phyloP scores from a whole-genome alignment of 176 grass and related monocot species.

The Cymbopogon citratus region DNA sequence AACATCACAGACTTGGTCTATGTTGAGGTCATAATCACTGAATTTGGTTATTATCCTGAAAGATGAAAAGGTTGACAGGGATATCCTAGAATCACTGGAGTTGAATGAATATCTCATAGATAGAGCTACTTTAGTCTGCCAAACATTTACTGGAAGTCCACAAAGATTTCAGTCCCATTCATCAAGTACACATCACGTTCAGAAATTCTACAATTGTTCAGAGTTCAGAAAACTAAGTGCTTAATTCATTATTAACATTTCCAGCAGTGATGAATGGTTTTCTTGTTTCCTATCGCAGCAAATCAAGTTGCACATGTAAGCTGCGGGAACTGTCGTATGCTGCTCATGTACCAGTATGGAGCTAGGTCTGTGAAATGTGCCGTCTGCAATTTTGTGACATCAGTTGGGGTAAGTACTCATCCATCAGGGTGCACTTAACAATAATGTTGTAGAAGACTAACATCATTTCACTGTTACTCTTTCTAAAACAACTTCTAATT shows the following conservation, averaged over 20 bases:
- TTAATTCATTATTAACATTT: not conserved
- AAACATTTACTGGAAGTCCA: not conserved
- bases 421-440: not conserved
- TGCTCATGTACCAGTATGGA: conserved; percentile 99
- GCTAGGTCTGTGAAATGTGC: conserved; percentile 94
- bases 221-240: conserved; percentile 4
- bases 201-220: conserved; percentile 7
- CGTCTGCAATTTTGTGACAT: conserved; percentile 88
- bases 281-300: conserved; percentile 41
- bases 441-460: not conserved
- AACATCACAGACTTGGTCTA: conserved; percentile 25
- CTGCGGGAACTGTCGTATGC: conserved; percentile 89
- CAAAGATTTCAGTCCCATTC: not conserved
- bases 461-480: not conserved
- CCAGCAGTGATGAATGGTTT: conserved; percentile 2
- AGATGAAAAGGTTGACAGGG: conserved; percentile 16
- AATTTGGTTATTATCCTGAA: conserved; percentile 23
- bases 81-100: conserved; percentile 10
- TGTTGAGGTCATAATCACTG: conserved; percentile 31
- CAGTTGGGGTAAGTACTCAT: conserved; percentile 58
- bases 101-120: conserved; percentile 17
- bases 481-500: not conserved
- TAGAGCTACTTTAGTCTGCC: not conserved
- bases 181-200: not conserved
- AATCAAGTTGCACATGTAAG: conserved; percentile 94